Percentiles rank a stretch among this genome's conserved stretches.
These are phyloP conservation scores for Trypanosoma brucei DNA, from an alignment of 208 protist species.

Conservation along the genomic window DNA sequence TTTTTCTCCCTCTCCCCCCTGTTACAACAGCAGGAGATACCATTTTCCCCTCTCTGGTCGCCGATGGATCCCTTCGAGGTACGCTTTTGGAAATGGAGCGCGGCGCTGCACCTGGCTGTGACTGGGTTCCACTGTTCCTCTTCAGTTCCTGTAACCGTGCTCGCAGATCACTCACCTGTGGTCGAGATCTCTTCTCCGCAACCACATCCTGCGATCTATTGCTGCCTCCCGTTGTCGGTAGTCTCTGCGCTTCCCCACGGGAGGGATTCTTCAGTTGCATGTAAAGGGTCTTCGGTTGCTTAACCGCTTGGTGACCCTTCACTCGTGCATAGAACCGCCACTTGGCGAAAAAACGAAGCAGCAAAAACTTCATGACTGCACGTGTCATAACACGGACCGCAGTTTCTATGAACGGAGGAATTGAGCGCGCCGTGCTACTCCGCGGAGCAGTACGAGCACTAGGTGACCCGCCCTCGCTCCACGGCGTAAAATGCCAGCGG, in stretches of 20 bases:
- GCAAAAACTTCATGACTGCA: conserved; percentile 10
- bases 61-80: neutral
- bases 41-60: neutral
- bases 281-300: neutral
- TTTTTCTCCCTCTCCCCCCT: neutral
- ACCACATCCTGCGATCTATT: neutral
- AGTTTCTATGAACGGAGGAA: neutral
- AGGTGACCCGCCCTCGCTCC: neutral
- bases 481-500: neutral
- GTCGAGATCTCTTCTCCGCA: neutral
- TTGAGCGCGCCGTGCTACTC: neutral
- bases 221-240: neutral
- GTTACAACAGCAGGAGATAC: neutral
- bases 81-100: neutral
- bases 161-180: conserved; percentile 1
- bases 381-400: conserved; percentile 14
- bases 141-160: neutral
- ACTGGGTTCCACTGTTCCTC: neutral
- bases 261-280: too few relatives aligned
- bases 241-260: neutral
- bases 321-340: conserved; percentile 16
- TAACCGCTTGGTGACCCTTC: neutral
- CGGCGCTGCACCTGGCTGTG: neutral
- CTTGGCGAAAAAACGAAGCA: conserved; percentile 22
- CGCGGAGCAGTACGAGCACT: neutral